Evolutionary conservation across 2,329 filamentous ascomycete species (phyloP), one percentile per base, ranked within the genome.

Genomic region (Ophiostoma pallidulum): DNA sequence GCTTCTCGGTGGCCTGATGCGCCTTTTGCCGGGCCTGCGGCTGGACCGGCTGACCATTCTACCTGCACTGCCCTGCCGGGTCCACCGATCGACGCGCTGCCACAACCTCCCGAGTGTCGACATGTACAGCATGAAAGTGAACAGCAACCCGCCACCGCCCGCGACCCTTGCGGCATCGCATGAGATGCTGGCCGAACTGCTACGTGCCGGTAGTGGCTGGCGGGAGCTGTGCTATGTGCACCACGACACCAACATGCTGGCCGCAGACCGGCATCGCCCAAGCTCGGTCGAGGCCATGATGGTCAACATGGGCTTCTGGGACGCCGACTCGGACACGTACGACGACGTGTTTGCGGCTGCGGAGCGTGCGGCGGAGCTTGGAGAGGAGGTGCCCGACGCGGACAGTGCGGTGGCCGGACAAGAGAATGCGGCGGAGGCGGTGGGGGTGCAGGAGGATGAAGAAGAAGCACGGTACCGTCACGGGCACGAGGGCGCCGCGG

Each of bases 201-300:
- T 56, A 19, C 49, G 41, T 9, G 31, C 41, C 12, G 54, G 54
- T 26, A 24, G 38, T 20, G 54, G 54, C 28, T 56, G 54, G 54
- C 51, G 51, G 13, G 54, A 56, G 51, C 51, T 56, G 19, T 54
- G 54, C 51, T 56, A 52, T 19, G 51, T 56, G 31, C 54, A 56
- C 51, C 44, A 52, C 33, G 51, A 56, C 41, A 47, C 51, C 3
- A 24, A 13, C 36, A 45, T 56, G 51, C 48, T 56, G 31, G 35
- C 51, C 6, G 53, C 48, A 2, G 48, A 50, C 38, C 46, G 39
- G 12, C 42, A 39, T 8, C 47, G 41, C 5, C 51, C 47, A 3
- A 49, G 52, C 47, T 53, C 54, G 3, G 44, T 56, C n/a, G 54
- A 56, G 33, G 54, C 54, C 32, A 53, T 56, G 54, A 56, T 56